Evolutionary conservation across 306 rosid species (phyloP).

Genomic region (Alnus rubra): DNA sequence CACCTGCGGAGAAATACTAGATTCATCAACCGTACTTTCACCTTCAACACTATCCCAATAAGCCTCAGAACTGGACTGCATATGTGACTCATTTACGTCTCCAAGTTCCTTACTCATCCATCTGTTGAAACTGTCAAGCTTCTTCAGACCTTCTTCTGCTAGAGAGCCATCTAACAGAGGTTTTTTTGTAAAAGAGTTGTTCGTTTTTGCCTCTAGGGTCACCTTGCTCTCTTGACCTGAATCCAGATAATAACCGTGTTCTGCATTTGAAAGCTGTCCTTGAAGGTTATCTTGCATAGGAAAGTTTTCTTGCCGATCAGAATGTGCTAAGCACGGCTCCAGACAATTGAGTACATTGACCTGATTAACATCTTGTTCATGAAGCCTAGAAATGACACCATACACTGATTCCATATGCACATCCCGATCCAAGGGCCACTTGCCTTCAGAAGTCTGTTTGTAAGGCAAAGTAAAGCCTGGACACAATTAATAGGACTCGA

Average conservation of each 20-base stretch:
- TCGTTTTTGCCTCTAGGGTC: conserved; percentile 42
- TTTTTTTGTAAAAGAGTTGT: conserved; percentile 33
- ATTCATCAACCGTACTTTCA: conserved; percentile 50
- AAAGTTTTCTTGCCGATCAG: conserved; percentile 32
- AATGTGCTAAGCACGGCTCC: conserved; percentile 29
- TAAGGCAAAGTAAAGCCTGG: conserved; percentile 26
- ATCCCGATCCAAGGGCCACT: conserved; percentile 44
- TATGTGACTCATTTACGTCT: conserved; percentile 64
- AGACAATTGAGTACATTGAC: conserved; percentile 37
- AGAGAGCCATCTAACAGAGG: conserved; percentile 44
- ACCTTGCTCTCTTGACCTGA: conserved; percentile 41
- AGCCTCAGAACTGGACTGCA: conserved; percentile 52
- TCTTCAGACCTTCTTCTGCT: conserved; percentile 56
- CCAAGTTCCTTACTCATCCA: conserved; percentile 87
- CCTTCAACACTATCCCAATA: conserved; percentile 71
- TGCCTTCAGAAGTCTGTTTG: conserved; percentile 46
- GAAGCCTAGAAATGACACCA: conserved; percentile 32
- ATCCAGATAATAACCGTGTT: conserved; percentile 31
- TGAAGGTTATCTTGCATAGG: conserved; percentile 36
- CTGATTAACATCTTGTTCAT: conserved; percentile 38
- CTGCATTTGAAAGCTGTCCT: conserved; percentile 30
- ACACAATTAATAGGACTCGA: conserved; percentile 20
- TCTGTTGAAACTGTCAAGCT: conserved; percentile 78
- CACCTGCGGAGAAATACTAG: conserved; percentile 51
- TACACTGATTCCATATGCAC: conserved; percentile 27